phyloP scores from a whole-genome alignment of 2,329 filamentous ascomycete species.

The Colletotrichum liriopes region DNA sequence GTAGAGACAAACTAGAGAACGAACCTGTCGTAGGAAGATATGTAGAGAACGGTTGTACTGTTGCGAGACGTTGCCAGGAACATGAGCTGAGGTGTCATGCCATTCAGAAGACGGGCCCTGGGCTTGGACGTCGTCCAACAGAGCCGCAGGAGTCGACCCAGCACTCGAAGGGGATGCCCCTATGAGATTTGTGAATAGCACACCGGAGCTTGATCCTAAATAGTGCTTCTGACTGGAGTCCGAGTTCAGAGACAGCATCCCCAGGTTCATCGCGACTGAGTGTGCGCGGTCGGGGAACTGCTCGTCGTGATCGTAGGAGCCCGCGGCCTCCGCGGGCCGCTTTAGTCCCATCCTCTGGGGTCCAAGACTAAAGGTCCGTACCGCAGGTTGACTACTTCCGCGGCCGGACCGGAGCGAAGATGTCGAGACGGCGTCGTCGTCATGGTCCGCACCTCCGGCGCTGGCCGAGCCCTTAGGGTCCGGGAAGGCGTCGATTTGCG shows the following conservation, averaged over 20 bases:
- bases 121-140: conserved; percentile 35
- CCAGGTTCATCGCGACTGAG: conserved; percentile 53
- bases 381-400: conserved; percentile 9
- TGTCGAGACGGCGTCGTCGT: conserved; percentile 36
- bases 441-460: conserved; percentile 34
- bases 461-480: conserved; percentile 35
- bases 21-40: conserved; percentile 24
- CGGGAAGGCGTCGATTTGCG: conserved; percentile 46
- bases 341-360: conserved; percentile 15
- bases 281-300: conserved; percentile 66
- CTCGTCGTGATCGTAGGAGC: conserved; percentile 63
- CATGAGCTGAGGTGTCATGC: conserved; percentile 17
- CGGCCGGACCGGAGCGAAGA: conserved; percentile 26
- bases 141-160: conserved; percentile 13
- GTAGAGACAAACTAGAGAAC: background rate
- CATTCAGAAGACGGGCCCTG: conserved; percentile 33
- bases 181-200: conserved; percentile 52
- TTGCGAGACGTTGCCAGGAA: conserved; percentile 12
- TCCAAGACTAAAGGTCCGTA: conserved; percentile 4
- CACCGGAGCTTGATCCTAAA: conserved; percentile 55
- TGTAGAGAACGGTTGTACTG: conserved; percentile 42
- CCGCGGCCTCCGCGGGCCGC: conserved; percentile 26
- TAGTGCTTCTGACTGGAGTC: conserved; percentile 56
- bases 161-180: conserved; percentile 43
- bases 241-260: conserved; percentile 55